phyloP scores from a whole-genome alignment of 208 protist genomes.

The Wallacemonas sp. region DNA sequence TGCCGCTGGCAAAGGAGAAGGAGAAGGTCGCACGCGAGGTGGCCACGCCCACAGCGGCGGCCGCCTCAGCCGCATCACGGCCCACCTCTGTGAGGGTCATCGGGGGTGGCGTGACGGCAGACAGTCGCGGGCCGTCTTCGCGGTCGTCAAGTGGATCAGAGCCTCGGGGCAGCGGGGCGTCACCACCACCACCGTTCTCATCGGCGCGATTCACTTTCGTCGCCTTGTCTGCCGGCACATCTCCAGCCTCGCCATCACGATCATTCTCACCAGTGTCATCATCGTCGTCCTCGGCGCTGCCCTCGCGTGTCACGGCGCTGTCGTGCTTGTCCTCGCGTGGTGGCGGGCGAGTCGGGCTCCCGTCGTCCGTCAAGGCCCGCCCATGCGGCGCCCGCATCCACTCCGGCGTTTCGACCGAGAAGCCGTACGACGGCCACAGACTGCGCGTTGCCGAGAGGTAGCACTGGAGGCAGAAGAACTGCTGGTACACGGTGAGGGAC shows the following conservation, averaged over 20 bases:
- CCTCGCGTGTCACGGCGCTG: not conserved
- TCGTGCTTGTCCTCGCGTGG: not conserved
- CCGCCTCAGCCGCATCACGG: conserved; percentile 1
- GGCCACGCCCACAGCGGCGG: not conserved
- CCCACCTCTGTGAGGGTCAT: not conserved
- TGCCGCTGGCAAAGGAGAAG: too few relatives aligned
- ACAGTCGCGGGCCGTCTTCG: not conserved
- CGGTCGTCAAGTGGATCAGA: too few relatives aligned
- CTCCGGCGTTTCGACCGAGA: conserved; percentile 12
- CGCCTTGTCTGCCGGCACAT: too few relatives aligned
- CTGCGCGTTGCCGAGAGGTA: conserved; percentile 51
- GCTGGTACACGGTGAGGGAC: conserved; percentile 27
- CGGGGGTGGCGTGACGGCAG: not conserved
- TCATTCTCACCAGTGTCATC: not conserved
- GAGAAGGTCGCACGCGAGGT: not conserved
- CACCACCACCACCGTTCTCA: too few relatives aligned
- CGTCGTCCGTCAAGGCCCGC: not conserved
- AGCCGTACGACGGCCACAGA: conserved; percentile 38
- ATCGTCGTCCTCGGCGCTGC: not conserved
- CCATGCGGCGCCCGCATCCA: not conserved
- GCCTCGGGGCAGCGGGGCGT: too few relatives aligned
- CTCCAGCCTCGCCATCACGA: too few relatives aligned
- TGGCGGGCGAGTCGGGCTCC: not conserved
- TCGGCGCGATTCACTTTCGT: too few relatives aligned
- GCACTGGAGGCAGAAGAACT: conserved; percentile 71